These are phyloP conservation scores for Phyllosticta capitalensis DNA, from an alignment of 2,329 filamentous ascomycete genomes.

Conservation along the genomic window DNA sequence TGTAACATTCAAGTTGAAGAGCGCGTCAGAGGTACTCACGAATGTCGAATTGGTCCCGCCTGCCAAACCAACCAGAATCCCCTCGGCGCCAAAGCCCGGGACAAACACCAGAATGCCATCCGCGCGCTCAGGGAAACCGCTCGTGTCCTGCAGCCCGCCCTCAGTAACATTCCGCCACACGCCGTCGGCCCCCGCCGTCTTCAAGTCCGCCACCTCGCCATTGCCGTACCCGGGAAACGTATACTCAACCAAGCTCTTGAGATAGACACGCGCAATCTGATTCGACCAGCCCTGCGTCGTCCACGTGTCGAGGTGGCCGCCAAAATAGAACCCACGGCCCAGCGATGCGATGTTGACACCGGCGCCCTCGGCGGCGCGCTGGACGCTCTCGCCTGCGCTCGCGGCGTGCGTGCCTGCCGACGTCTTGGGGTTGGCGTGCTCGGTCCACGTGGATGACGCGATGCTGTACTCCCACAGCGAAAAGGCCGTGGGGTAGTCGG, in stretches of 20 bases:
- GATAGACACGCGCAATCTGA: slow-evolving; percentile 53
- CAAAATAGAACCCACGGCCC: slow-evolving; percentile 69
- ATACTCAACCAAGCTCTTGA: slow-evolving; percentile 67
- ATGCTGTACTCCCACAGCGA: slow-evolving; percentile 65
- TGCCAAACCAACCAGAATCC: slow-evolving; percentile 67
- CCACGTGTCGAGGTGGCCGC: slow-evolving; percentile 60
- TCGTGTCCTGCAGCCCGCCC: slow-evolving; percentile 55
- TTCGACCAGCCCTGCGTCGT: slow-evolving; percentile 60
- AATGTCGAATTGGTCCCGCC: slow-evolving; percentile 62
- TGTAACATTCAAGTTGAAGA: slow-evolving; percentile 6
- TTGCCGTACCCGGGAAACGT: slow-evolving; percentile 64
- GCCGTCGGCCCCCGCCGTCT: slow-evolving; percentile 51
- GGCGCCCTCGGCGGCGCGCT: slow-evolving; percentile 64
- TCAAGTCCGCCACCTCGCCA: slow-evolving; percentile 45
- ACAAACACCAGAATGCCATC: slow-evolving; percentile 66
- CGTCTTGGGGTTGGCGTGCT: slow-evolving; percentile 52
- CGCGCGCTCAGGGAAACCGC: slow-evolving; percentile 62
- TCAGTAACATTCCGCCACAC: slow-evolving; percentile 66
- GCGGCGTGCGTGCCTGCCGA: slow-evolving; percentile 55
- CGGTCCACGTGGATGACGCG: slow-evolving; percentile 48
- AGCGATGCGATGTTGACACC: slow-evolving; percentile 60
- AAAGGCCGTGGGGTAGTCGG: slow-evolving; percentile 48
- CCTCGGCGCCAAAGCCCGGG: slow-evolving; percentile 65
- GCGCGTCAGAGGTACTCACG: no score
- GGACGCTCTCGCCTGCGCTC: slow-evolving; percentile 45